Conservation (phyloP, 352 stramenopile species). For the Phytophthora sansomeana region DNA sequence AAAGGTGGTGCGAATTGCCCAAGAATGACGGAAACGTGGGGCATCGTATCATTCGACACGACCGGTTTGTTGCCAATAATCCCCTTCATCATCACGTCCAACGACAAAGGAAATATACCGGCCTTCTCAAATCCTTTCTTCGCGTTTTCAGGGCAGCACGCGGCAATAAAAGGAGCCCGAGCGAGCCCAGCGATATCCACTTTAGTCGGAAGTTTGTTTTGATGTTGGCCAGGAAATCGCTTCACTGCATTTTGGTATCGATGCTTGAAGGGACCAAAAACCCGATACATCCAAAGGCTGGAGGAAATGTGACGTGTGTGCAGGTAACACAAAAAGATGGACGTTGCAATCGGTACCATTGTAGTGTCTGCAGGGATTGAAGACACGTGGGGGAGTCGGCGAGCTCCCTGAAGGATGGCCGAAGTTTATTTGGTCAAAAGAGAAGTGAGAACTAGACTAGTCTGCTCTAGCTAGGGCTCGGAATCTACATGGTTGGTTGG, state of each 20-base stretch:
- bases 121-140: background rate
- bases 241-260: conserved; percentile 7
- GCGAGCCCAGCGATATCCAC: background rate
- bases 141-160: background rate
- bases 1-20: too few relatives aligned
- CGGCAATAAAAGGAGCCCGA: background rate
- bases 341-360: too few relatives aligned
- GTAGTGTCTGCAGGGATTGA: too few relatives aligned
- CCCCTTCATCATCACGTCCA: background rate
- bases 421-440: too few relatives aligned
- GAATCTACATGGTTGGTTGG: too few relatives aligned
- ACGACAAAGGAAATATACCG: background rate
- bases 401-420: too few relatives aligned
- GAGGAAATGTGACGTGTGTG: background rate
- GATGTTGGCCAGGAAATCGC: conserved; percentile 1
- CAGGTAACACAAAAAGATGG: background rate
- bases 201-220: background rate
- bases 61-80: conserved; percentile 2
- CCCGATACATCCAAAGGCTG: conserved; percentile 9
- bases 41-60: too few relatives aligned
- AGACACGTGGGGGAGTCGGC: too few relatives aligned
- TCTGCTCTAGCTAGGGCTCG: too few relatives aligned
- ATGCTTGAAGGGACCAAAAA: conserved; percentile 6
- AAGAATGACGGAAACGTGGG: too few relatives aligned
- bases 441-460: too few relatives aligned